phyloP scores from a whole-genome alignment of 768 basidiomycete genomes.

The Russula ochroleuca region DNA sequence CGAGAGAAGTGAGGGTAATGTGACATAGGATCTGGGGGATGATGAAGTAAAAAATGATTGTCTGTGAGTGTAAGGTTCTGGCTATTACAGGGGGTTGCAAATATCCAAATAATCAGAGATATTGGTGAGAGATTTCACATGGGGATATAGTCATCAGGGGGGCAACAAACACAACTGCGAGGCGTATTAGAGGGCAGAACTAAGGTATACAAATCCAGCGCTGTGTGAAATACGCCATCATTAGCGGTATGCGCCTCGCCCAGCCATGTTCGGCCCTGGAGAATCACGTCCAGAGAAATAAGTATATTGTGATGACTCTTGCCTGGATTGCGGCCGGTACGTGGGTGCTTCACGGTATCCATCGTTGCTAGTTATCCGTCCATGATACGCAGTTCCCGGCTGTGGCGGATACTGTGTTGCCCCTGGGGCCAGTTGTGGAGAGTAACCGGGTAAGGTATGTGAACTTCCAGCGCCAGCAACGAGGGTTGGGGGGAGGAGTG shows the following conservation, averaged over 20 bases:
- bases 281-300: constrained; percentile 28
- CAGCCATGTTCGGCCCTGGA: constrained; percentile 11
- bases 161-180: not conserved
- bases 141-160: not conserved
- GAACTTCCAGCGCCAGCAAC: constrained; percentile 9
- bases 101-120: not conserved
- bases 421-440: constrained; percentile 24
- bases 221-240: constrained; percentile 7
- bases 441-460: constrained; percentile 15
- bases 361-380: constrained; percentile 36
- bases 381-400: constrained; percentile 40
- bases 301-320: constrained; percentile 28
- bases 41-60: not conserved
- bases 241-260: constrained; percentile 13
- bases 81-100: constrained; percentile 1
- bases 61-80: constrained; percentile 1
- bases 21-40: not conserved
- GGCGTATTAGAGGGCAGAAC: not conserved
- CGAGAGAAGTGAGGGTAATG: not conserved
- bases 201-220: constrained; percentile 3
- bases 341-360: constrained; percentile 56
- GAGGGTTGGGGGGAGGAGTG: constrained; percentile 43
- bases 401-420: constrained; percentile 38
- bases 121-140: not conserved
- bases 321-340: constrained; percentile 48